These are phyloP conservation scores for Candida tammaniensis DNA, from an alignment of 805 yeast genomes.

Conservation along the genomic window DNA sequence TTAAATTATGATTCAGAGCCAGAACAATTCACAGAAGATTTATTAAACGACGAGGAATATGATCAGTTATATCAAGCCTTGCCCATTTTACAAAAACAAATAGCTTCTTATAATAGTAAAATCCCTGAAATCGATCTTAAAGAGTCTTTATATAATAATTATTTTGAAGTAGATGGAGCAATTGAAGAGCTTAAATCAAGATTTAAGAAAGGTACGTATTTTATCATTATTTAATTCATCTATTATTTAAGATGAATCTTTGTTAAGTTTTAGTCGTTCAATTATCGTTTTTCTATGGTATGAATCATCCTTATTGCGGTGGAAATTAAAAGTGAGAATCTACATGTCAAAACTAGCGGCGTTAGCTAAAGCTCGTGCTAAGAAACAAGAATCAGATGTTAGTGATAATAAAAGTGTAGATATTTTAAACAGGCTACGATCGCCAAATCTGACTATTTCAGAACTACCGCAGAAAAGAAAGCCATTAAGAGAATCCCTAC, in stretches of 20 bases:
- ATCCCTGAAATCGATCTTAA: conserved; percentile 51
- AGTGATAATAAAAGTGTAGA: conserved; percentile 15
- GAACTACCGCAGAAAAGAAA: not conserved
- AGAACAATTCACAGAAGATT: conserved; percentile 37
- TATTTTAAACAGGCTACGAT: conserved; percentile 17
- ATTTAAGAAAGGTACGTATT: conserved; percentile 14
- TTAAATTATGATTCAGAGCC: conserved; percentile 14
- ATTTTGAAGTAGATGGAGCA: conserved; percentile 52
- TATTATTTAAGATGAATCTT: too few species aligned
- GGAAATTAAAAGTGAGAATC: too few species aligned
- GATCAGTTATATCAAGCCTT: conserved; percentile 40
- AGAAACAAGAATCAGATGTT: conserved; percentile 3
- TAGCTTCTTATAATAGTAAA: conserved; percentile 36
- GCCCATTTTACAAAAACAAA: conserved; percentile 39
- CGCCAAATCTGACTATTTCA: not conserved
- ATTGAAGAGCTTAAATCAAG: conserved; percentile 43
- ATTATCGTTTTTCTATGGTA: too few species aligned
- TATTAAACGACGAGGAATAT: conserved; percentile 38
- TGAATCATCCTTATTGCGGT: too few species aligned
- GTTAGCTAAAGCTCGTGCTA: conserved; percentile 42
- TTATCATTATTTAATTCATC: not conserved
- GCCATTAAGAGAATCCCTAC: too few species aligned
- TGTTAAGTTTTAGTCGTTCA: too few species aligned
- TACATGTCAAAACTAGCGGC: conserved; percentile 41
- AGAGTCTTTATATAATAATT: conserved; percentile 58